Conservation (phyloP, 2,329 filamentous ascomycete genomes). For the Fusarium penzigii region DNA sequence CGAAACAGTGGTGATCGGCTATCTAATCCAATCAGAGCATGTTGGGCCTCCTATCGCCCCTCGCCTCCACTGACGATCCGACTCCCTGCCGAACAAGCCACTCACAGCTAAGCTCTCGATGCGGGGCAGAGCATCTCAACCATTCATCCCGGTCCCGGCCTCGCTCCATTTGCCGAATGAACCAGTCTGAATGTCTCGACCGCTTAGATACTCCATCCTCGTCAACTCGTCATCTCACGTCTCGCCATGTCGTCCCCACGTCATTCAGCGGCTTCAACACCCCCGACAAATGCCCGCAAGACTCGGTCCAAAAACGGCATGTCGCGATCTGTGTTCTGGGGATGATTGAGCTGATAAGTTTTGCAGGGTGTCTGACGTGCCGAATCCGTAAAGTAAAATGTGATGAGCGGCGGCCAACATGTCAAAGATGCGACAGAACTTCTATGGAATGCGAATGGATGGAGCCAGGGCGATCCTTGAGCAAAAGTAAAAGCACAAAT, state of each 20-base stretch:
- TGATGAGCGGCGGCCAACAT: slow-evolving; percentile 19
- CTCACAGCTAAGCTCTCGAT: not conserved
- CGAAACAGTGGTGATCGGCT: not conserved
- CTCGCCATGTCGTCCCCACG: not conserved
- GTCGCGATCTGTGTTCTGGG: not conserved
- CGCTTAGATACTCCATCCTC: not conserved
- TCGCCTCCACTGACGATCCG: not conserved
- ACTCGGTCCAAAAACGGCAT: slow-evolving; percentile 24
- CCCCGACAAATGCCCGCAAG: slow-evolving; percentile 15
- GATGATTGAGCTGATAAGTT: not conserved
- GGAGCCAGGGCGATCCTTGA: slow-evolving; percentile 12
- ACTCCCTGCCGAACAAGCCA: slow-evolving; percentile 17
- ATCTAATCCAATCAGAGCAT: slow-evolving; percentile 1
- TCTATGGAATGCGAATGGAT: slow-evolving; percentile 24
- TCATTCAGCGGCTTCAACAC: slow-evolving; percentile 9
- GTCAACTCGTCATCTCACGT: not conserved
- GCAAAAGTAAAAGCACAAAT: not conserved
- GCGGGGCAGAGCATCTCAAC: not conserved
- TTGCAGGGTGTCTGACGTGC: slow-evolving; percentile 20
- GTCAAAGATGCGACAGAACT: slow-evolving; percentile 18
- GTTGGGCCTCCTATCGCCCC: not conserved
- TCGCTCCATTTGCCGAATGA: slow-evolving; percentile 5
- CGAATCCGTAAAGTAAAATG: slow-evolving; percentile 27
- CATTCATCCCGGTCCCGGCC: not conserved
- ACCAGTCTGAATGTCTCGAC: slow-evolving; percentile 1